phyloP scores from a whole-genome alignment of 371 early-diverging fungal species.

The Circinella minor region DNA sequence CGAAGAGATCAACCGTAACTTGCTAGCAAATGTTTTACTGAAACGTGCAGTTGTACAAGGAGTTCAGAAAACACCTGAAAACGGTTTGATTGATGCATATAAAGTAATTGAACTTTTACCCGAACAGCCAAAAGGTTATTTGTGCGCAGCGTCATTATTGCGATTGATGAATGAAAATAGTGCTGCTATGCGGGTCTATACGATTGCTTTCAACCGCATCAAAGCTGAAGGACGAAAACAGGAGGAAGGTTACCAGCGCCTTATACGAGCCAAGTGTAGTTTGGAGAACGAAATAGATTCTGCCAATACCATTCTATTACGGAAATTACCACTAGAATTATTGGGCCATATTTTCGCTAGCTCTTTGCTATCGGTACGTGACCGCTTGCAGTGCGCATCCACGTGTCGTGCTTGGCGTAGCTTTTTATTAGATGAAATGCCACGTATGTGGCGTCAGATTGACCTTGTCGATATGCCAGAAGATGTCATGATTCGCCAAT shows the following conservation, averaged over 20 bases:
- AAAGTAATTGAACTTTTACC: constrained; percentile 1
- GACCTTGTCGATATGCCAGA: neutral
- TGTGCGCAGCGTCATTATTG: neutral
- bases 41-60: constrained; percentile 7
- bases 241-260: neutral
- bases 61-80: neutral
- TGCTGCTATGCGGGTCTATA: neutral
- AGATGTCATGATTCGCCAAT: constrained; percentile 1
- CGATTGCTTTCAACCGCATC: neutral
- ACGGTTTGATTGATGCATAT: constrained; percentile 1
- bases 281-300: constrained; percentile 1
- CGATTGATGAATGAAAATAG: neutral
- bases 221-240: neutral
- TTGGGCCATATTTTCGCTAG: neutral
- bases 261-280: neutral
- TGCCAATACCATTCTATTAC: neutral
- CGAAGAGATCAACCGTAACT: constrained; percentile 6
- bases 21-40: neutral
- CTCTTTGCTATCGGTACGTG: neutral
- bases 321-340: neutral
- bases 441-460: constrained; percentile 3
- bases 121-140: neutral
- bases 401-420: constrained; percentile 6
- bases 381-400: neutral
- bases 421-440: neutral